A percentile compares a stretch with the other conserved stretches of the same genome.
These are phyloP conservation scores for Diaporthe humulicola DNA, from an alignment of 2,329 filamentous ascomycete genomes.

Conservation along the genomic window DNA sequence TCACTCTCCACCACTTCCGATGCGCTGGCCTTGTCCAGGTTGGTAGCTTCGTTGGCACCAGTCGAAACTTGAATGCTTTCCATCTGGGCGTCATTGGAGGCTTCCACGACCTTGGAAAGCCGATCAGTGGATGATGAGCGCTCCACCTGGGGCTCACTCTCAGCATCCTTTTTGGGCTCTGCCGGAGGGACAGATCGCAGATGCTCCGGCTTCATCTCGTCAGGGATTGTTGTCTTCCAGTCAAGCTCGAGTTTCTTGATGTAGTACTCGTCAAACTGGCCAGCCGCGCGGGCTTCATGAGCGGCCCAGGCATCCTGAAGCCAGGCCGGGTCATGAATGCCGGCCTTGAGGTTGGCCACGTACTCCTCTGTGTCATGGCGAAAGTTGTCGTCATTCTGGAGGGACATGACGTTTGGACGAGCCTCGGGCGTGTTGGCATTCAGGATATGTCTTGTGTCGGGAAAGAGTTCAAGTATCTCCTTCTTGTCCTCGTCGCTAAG, in stretches of 20 bases:
- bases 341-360: slow-evolving; percentile 58
- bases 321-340: slow-evolving; percentile 67
- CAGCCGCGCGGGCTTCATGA: slow-evolving; percentile 60
- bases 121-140: neutral
- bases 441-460: slow-evolving; percentile 49
- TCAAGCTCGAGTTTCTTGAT: slow-evolving; percentile 59
- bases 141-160: neutral
- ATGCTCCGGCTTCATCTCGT: slow-evolving; percentile 33
- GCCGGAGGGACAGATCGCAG: slow-evolving; percentile 9
- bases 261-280: slow-evolving; percentile 64
- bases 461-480: slow-evolving; percentile 53
- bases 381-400: slow-evolving; percentile 58
- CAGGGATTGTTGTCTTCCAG: slow-evolving; percentile 54
- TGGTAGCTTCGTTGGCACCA: neutral
- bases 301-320: slow-evolving; percentile 65
- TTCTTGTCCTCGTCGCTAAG: slow-evolving; percentile 50
- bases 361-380: slow-evolving; percentile 58
- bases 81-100: neutral
- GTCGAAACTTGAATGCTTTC: neutral
- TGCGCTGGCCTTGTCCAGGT: neutral
- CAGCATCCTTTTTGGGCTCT: neutral
- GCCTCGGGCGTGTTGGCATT: slow-evolving; percentile 48
- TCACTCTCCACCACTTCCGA: neutral
- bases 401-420: slow-evolving; percentile 51
- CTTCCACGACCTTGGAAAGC: neutral